These are phyloP conservation scores for Glycine soja DNA, from an alignment of 306 rosid genomes.

Conservation along the genomic window DNA sequence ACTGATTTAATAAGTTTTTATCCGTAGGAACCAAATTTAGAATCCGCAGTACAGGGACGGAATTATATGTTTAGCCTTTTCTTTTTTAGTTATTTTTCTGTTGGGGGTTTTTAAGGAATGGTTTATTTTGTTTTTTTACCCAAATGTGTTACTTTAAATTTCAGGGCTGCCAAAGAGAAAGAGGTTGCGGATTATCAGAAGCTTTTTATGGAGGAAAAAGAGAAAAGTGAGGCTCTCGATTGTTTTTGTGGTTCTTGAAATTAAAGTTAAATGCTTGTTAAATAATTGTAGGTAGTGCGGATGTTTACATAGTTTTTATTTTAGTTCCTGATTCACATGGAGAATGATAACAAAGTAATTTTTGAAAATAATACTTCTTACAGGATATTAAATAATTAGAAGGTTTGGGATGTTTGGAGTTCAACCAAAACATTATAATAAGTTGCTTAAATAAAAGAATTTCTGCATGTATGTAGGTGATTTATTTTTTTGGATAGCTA, in stretches of 20 bases:
- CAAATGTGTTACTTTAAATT: conserved; percentile 41
- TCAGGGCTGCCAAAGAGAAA: conserved; percentile 67
- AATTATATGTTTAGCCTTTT: no score
- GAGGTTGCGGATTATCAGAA: conserved; percentile 63
- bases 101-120: not conserved
- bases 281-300: not conserved
- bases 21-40: no score
- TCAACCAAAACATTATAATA: not conserved
- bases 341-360: not conserved
- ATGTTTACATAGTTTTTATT: conserved; percentile 15
- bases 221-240: conserved; percentile 65
- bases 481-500: conserved; percentile 11
- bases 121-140: conserved; percentile 23
- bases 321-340: conserved; percentile 2
- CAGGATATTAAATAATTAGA: not conserved
- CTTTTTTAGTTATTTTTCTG: no score
- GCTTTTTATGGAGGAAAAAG: conserved; percentile 61
- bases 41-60: no score
- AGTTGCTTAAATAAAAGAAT: conserved; percentile 23
- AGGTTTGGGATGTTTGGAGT: not conserved
- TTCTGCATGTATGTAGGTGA: not conserved
- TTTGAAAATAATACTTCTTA: conserved; percentile 15
- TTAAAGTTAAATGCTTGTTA: not conserved
- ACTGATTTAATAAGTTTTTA: no score
- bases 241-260: conserved; percentile 7